Percentiles rank a stretch among this genome's conserved stretches.
Evolutionary conservation across 108 stramenopile genomes (phyloP).

Genomic region (Epithemia pelagica): DNA sequence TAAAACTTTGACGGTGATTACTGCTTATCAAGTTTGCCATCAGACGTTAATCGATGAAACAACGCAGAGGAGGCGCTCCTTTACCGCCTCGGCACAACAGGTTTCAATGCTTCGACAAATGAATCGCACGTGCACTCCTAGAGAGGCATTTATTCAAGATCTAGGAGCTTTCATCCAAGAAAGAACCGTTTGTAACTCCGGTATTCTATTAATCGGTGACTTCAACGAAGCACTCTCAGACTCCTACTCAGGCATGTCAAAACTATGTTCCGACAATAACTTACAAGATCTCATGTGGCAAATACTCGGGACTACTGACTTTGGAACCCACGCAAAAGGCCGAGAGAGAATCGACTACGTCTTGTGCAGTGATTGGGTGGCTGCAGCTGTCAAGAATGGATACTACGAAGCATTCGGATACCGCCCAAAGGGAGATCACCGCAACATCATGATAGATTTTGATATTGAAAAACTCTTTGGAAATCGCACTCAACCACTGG

Average conservation of each 20-base stretch:
- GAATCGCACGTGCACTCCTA: background rate
- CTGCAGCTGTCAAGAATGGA: background rate
- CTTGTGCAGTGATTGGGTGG: background rate
- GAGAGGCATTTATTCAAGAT: background rate
- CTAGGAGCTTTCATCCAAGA: background rate
- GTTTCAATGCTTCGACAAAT: background rate
- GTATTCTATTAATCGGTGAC: background rate
- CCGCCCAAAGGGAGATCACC: background rate
- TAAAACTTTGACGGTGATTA: background rate
- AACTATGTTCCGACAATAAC: background rate
- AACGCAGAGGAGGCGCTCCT: too few relatives aligned
- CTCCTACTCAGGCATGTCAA: background rate
- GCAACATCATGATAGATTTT: background rate
- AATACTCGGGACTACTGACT: background rate
- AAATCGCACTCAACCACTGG: background rate
- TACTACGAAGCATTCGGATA: background rate
- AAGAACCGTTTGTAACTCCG: background rate
- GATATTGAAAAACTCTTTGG: background rate
- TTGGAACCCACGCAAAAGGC: background rate
- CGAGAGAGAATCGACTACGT: background rate
- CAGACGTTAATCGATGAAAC: background rate
- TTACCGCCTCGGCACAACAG: background rate
- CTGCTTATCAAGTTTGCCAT: background rate
- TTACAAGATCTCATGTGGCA: background rate
- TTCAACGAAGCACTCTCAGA: background rate